Evolutionary conservation across 306 rosid genomes (phyloP), one percentile per base, ranked within the genome.

Genomic region (Pyrus communis): DNA sequence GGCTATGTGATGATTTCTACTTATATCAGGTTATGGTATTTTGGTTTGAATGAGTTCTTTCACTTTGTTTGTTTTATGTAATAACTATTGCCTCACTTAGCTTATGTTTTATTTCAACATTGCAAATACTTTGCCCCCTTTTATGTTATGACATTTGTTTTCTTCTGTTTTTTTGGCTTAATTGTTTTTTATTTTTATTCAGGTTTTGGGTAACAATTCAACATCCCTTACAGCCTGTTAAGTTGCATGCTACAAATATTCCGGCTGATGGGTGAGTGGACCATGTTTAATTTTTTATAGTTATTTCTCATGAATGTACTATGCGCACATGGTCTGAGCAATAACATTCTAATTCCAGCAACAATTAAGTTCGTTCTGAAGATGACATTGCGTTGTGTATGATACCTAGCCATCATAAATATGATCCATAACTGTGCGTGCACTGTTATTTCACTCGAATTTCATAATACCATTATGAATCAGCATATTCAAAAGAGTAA

Each of bases 251-350:
- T 18, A 58, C 93, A 60, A 87, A 65, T 80, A 70, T 73, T 73
- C 90, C 97, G 54, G 81, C 90, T 46, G 97, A 91, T 80, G 99
- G 98, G 99, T 96, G 81, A 82, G 98, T 78, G 64, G 51, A 52
- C 76, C 10, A 42, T 18, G 13, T 57, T 49, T 54, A 12, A 33
- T 14, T 71, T 21, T 67, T 15, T 40, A 27, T 9, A 35, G 76
- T 23, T 11, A 15, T 73, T 73, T 73, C 19, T 40, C 7, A 11
- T 66, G 40, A 25, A 52, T 38, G 55, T 60, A 23, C 3, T 21
- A 59, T 73, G 42, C 11, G 31, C 10, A 9, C 15, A 40, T 43
- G 7, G 17, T 38, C 38, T 55, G 66, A 57, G 38, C 21, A 52
- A 71, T 35, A 31, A 54, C 11, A 2, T n/a, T 35, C 23, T 15